Base-by-base conservation (phyloP, 768 basidiomycete genomes). In the Exidia glandulosa region DNA sequence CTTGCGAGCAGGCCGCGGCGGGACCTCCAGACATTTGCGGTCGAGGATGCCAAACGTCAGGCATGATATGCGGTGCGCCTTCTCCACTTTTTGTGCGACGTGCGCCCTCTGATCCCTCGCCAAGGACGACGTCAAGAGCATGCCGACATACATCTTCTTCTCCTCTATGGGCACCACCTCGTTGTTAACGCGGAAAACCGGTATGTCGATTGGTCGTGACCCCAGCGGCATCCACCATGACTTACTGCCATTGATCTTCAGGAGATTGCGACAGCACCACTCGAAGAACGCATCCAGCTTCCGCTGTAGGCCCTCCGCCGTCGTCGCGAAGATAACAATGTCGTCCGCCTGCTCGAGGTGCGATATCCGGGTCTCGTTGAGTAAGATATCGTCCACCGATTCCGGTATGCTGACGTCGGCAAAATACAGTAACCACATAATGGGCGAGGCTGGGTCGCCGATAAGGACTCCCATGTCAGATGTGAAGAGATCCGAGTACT, bases 321-420 rank as follows among this genome's bases (percentile, higher is more conserved):
- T 59, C 29, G 61, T 65, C 1, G 67, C 66, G 9, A 68, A 37
- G 3, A 70, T 34, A 5, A 63, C 57, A 16, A 71, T 56, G 58
- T 71, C 70, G 36, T 71, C 70, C 2, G 70, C 69, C 34, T 69
- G 69, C 31, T 67, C 69, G 9, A 71, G 57, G 2, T 29, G n/a
- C 9, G 66, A 63, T 14, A 66, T 47, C 4, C 30, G 32, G 2
- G 23, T 19, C 3, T 56, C 60, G 19, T 32, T 36, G 19, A 68
- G 62, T 2, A 13, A 19, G 19, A 68, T 48, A 57, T 70, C 66
- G 36, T 64, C 62, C 9, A n/a, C 2, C 57, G 66, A 61, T 12
- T 45, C 19, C 0, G 48, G 50, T 23, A 63, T 32, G n/a, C 32
- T 41, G 12, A 68, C 48, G 59, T 68, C 70, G 0, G 67, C 62